Base-by-base conservation (phyloP, 331 rosid species). In the Quercus tomentella region DNA sequence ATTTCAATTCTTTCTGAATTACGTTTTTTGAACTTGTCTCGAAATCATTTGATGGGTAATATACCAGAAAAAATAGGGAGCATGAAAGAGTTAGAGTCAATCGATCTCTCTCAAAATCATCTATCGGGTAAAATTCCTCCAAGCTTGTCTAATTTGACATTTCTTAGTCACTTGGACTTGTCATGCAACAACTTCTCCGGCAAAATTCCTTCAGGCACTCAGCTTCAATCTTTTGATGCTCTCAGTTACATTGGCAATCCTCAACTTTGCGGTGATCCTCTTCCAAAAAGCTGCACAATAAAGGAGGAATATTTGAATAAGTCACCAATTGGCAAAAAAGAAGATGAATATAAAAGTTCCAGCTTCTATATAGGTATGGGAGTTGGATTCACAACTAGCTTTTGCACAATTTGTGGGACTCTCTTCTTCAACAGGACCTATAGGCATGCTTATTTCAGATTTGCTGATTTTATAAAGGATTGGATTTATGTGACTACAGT, bases 121-220 rank as follows among this genome's bases (percentile, higher is more conserved):
- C 18, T 49, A 49, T 49, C 76, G 4, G 54, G 54, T 49, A 4
- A 49, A 49, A 49, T 49, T 49, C 54, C 54, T 49, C 54, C 17
- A 49, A 49, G 54, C 54, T 11, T 49, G 18, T 49, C 54, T 49
- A 49, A 49, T 49, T 49, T 49, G 54, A 11, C 54, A 49, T 49
- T 49, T 49, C 18, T 49, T 49, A 49, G 54, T 14, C 1, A 12
- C 65, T 60, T 86, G 76, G 67, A 79, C 35, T 55, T 79, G 41
- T 82, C 82, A 5, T 20, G 21, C 73, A 86, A 82, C 30, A 45
- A 74, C 1, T 72, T 86, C 12, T 58, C 2, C 1, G 87, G 87
- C 1, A 28, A 26, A 74, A 86, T 86, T 23, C 85, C 89, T 0
- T 49, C 45, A 0, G 20, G 89, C 43, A 75, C 87, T 4, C 89